These are phyloP conservation scores for Ustilago curta DNA, from an alignment of 1,284 basidiomycete species.

Conservation along the genomic window DNA sequence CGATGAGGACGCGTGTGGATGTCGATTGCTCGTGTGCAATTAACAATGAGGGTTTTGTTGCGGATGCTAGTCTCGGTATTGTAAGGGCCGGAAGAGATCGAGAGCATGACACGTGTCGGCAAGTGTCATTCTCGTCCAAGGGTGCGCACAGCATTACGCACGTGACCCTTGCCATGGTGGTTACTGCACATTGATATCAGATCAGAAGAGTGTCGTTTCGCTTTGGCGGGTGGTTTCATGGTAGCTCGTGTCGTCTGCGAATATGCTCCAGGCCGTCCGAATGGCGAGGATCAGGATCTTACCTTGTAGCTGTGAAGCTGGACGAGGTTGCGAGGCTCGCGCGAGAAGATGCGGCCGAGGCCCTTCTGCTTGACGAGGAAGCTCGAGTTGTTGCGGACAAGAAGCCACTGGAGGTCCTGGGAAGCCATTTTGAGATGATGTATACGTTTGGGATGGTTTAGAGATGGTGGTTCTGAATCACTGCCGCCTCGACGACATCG, in stretches of 20 bases:
- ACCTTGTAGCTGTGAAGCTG: constrained; percentile 68
- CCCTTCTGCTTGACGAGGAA: constrained; percentile 69
- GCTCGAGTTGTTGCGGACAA: constrained; percentile 62
- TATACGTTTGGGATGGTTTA: constrained; percentile 13
- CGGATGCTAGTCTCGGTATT: too few relatives aligned
- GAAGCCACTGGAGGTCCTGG: constrained; percentile 69
- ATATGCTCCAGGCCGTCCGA: constrained; percentile 4
- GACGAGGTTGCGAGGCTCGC: constrained; percentile 65
- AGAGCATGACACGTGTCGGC: too few relatives aligned
- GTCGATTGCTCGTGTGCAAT: too few relatives aligned
- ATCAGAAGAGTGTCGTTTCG: neutral
- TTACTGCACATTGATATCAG: neutral
- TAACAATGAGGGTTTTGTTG: too few relatives aligned
- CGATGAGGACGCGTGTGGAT: too few relatives aligned
- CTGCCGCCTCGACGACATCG: neutral
- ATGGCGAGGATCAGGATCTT: constrained; percentile 26
- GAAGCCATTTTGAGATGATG: constrained; percentile 52
- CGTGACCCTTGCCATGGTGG: neutral
- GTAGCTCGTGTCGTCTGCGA: neutral
- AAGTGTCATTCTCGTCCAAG: neutral
- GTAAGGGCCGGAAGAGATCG: too few relatives aligned
- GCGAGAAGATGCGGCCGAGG: constrained; percentile 66
- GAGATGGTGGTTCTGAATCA: constrained; percentile 35
- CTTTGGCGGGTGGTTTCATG: neutral
- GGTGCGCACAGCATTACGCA: neutral